These are phyloP conservation scores for Gaeumannomyces tritici DNA, from an alignment of 2,329 filamentous ascomycete species.

Conservation along the genomic window DNA sequence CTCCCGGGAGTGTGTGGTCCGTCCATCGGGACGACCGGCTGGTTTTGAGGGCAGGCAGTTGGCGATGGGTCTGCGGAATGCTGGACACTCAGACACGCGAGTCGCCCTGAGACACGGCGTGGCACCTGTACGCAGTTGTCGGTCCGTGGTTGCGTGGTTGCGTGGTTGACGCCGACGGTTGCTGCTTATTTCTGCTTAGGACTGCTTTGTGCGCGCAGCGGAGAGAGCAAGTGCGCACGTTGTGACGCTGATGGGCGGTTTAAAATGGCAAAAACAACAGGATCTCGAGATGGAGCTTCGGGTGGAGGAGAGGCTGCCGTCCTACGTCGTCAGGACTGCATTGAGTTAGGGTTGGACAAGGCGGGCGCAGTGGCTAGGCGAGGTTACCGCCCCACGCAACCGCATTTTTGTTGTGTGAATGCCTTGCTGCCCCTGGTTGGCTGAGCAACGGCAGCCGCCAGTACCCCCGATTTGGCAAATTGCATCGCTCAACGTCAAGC, in stretches of 20 bases:
- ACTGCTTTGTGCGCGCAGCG: background rate
- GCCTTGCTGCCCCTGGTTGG: background rate
- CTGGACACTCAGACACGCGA: too few species aligned
- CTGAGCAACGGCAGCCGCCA: background rate
- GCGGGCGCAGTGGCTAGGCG: background rate
- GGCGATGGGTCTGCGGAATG: background rate
- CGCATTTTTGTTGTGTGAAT: background rate
- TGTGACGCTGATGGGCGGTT: background rate
- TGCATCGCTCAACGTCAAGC: background rate
- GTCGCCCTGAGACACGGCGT: background rate
- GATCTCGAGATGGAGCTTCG: background rate
- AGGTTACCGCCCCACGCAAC: background rate
- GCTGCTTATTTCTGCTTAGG: background rate
- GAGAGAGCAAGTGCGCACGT: background rate
- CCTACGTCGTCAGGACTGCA: background rate
- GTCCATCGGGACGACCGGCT: slow-evolving; percentile 29
- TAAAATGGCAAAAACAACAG: background rate
- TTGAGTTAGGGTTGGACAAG: background rate
- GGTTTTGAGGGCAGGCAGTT: background rate
- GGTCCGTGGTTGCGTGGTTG: background rate
- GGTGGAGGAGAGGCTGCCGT: background rate
- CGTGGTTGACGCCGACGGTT: background rate
- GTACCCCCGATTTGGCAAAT: background rate
- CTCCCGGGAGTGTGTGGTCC: slow-evolving; percentile 38
- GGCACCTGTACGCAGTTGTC: background rate